Percentiles rank a stretch among this genome's conserved stretches.
phyloP scores from a whole-genome alignment of 176 grass and related monocot species.

The Carex parvula region DNA sequence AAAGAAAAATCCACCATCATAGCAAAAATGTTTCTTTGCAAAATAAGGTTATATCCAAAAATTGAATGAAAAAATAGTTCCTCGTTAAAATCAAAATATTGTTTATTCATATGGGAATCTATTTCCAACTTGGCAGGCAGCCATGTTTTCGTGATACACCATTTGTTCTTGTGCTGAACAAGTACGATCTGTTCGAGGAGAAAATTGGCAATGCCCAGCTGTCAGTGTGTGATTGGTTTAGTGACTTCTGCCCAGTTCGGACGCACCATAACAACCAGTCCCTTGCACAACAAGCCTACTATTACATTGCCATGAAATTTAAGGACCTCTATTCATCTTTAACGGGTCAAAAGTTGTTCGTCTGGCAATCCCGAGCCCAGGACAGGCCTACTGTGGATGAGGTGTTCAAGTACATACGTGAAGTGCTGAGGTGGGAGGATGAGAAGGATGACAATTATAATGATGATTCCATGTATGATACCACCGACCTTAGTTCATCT shows the following conservation, averaged over 20 bases:
- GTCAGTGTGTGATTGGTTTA: constrained; percentile 66
- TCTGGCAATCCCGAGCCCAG: constrained; percentile 76
- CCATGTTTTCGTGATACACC: constrained; percentile 61
- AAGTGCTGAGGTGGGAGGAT: constrained; percentile 85
- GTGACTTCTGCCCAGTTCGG: constrained; percentile 65
- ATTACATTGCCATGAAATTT: constrained; percentile 85
- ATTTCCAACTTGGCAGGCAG: constrained; percentile 45
- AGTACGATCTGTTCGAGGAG: constrained; percentile 86
- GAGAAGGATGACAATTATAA: constrained; percentile 61
- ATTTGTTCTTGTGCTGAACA: constrained; percentile 94
- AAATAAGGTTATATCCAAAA: not conserved
- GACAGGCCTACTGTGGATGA: constrained; percentile 59
- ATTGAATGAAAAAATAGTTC: not conserved
- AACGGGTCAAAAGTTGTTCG: constrained; percentile 68
- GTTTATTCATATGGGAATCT: not conserved
- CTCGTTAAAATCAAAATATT: not conserved
- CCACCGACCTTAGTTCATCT: constrained; percentile 83
- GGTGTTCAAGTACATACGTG: constrained; percentile 73
- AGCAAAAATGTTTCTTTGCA: not conserved
- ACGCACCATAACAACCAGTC: constrained; percentile 78
- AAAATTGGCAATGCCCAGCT: constrained; percentile 54
- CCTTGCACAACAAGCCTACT: constrained; percentile 86
- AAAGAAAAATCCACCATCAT: not conserved
- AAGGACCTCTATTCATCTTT: constrained; percentile 61
- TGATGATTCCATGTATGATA: constrained; percentile 85